A percentile compares a stretch with the other conserved stretches of the same genome.
These are phyloP conservation scores for Corinectria fuckeliana DNA, from an alignment of 2,329 filamentous ascomycete genomes.

Conservation along the genomic window DNA sequence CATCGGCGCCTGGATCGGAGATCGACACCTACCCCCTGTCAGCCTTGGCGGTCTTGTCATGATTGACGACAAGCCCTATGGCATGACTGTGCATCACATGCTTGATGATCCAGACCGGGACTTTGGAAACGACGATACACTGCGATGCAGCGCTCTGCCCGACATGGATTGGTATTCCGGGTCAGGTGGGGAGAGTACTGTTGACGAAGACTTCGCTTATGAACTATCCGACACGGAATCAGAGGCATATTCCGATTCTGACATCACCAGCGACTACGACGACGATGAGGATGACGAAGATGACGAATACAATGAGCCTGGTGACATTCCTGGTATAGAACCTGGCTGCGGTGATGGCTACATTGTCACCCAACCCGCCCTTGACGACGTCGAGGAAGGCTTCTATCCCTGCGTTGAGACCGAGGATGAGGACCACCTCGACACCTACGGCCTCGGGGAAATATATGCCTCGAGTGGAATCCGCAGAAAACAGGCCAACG, in stretches of 20 bases:
- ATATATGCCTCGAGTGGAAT: conserved; percentile 92
- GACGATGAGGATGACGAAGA: conserved; percentile 62
- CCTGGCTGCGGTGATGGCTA: conserved; percentile 78
- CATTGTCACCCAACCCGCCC: conserved; percentile 86
- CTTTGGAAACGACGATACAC: conserved; percentile 38
- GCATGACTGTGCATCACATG: conserved; percentile 98
- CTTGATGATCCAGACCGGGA: conserved; percentile 72
- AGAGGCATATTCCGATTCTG: conserved; percentile 57
- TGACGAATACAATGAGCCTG: conserved; percentile 63
- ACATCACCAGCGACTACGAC: conserved; percentile 59
- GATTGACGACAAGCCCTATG: conserved; percentile 83
- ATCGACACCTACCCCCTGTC: conserved; percentile 86
- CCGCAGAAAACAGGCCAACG: conserved; percentile 73
- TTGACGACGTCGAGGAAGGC: conserved; percentile 83
- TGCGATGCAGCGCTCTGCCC: conserved; percentile 49
- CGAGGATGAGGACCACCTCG: conserved; percentile 81
- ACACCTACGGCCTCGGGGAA: conserved; percentile 80
- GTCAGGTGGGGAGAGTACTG: conserved; percentile 49
- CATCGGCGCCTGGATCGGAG: conserved; percentile 87
- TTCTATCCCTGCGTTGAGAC: conserved; percentile 79
- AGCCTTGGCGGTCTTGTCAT: conserved; percentile 89
- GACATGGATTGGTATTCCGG: conserved; percentile 53
- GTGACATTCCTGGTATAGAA: conserved; percentile 81
- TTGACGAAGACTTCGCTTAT: conserved; percentile 62
- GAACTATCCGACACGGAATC: conserved; percentile 69